Evolutionary conservation across 1,139 yeast genomes (phyloP), one percentile per base, ranked within the genome.

Genomic region (Diutina ranongensis): DNA sequence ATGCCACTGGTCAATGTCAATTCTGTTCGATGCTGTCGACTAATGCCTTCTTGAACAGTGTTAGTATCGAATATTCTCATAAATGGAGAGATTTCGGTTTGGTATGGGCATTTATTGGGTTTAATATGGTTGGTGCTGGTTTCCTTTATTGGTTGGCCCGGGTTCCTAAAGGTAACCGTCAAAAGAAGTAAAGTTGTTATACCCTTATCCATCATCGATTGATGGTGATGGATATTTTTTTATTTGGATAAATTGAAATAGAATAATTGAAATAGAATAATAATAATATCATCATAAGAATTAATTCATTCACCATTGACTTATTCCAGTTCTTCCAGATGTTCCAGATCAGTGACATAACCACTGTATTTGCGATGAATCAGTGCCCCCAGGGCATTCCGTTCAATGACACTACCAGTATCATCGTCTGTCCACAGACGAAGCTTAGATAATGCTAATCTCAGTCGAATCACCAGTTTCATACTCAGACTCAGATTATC

Each of bases 51-150:
- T 67, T 82, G 61, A 31, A 59, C 16, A 64, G 44, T 18, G 50
- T 80, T 38, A 62, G 66, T 46, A 63, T 79, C 19, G 44, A 54
- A 1, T 77, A 70, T 55, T 45, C 57, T n/a, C 64, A 71, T 50
- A 71, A 76, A 59, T 80, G 89, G 83, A 74, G 89, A 69, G 76
- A 83, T 58, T 69, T 69, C 51, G 92, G 92, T 59, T 71, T 80
- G 50, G 64, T 76, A 7, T 35, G 40, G 40, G 20, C 27, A 9
- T 64, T 60, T 57, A 76, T 78, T 51, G 62, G 62, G 35, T 67
- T 83, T 59, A 80, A 84, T 58, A 64, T 76, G 45, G 48, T 60
- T 36, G 67, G 66, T 22, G 74, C 83, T 10, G 57, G 81, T 27
- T 59, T 72, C 57, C 63, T 83, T 47, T 85, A 83, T 64, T 85